Evolutionary conservation across 352 stramenopile genomes (phyloP), one percentile per base, ranked within the genome.

Genomic region (Chrysophaeum taylorii): DNA sequence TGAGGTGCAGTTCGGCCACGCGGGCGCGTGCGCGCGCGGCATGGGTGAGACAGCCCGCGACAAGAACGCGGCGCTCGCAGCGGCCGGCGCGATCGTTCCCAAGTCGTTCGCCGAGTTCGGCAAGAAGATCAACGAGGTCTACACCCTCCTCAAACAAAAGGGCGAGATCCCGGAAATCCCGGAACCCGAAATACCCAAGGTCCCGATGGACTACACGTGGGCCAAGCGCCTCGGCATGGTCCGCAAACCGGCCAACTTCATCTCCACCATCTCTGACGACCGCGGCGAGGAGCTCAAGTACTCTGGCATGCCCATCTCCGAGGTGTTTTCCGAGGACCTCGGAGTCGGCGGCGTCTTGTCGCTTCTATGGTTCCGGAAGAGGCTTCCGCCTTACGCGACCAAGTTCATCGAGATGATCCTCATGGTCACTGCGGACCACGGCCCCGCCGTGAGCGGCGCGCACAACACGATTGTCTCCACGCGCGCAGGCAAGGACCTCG

Each of bases 401-500:
- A 94, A 94, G 79, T 98, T 98, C 76, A 96, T 98, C 69, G 92
- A 98, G 81, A 97, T 97, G 90, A 90, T 97, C 69, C 83, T 98
- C 27, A 97, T 97, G 91, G 91, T 98, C 41, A 97, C 91, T 25
- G 92, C 92, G 38, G 92, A 98, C 80, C 92, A 98, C 81, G 92
- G 92, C 45, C 92, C 92, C 57, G 92, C 92, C 31, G 92, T 98
- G 31, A 94, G 90, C 38, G 92, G 92, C 68, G 92, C 92, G 16
- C 92, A 98, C 82, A 98, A 98, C 83, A 97, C 92, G 54, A 97
- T 97, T 73, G 85, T 91, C n/a, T 75, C 89, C 70, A 87, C 93
- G 37, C 88, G 93, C 81, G 92, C 93, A 27, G 92, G 93, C 69
- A 98, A 98, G 83, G 93, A 98, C 75, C 80, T 97, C 39, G 94